phyloP scores from a whole-genome alignment of 2,329 filamentous ascomycete genomes.

The Aureobasidium melanogenum region DNA sequence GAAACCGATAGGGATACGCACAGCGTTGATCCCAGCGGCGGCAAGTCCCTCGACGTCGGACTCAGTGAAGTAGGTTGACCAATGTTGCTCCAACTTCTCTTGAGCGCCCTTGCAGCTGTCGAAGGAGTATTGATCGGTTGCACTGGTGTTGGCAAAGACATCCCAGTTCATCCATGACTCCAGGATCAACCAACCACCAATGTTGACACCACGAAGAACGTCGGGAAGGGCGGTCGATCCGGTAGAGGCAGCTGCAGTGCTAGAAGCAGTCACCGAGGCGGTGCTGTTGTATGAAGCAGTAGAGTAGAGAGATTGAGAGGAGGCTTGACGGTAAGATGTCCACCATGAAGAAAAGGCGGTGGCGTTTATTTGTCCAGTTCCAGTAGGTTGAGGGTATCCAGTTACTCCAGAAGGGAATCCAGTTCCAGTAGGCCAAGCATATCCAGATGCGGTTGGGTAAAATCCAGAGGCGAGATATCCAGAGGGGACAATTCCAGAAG shows the following conservation, averaged over 20 bases:
- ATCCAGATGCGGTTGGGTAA: slow-evolving; percentile 12
- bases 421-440: slow-evolving; percentile 13
- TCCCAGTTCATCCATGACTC: slow-evolving; percentile 29
- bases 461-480: slow-evolving; percentile 9
- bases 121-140: slow-evolving; percentile 32
- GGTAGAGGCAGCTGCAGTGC: not conserved
- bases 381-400: slow-evolving; percentile 9
- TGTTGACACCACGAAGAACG: slow-evolving; percentile 27
- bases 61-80: slow-evolving; percentile 32
- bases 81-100: slow-evolving; percentile 26
- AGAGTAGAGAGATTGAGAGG: slow-evolving; percentile 9
- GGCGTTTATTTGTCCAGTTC: slow-evolving; percentile 8
- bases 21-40: slow-evolving; percentile 30
- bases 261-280: not conserved
- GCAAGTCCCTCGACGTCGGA: slow-evolving; percentile 34
- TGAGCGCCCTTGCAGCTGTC: slow-evolving; percentile 29
- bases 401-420: slow-evolving; percentile 12
- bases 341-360: slow-evolving; percentile 5
- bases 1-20: slow-evolving; percentile 46
- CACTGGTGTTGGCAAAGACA: slow-evolving; percentile 26
- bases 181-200: slow-evolving; percentile 30
- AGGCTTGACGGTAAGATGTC: slow-evolving; percentile 4
- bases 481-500: slow-evolving; percentile 8
- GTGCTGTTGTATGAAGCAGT: not conserved
- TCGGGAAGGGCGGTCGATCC: not conserved